Evolutionary conservation across 345 rosid genomes (phyloP).

Genomic region (Euphorbia peplus): DNA sequence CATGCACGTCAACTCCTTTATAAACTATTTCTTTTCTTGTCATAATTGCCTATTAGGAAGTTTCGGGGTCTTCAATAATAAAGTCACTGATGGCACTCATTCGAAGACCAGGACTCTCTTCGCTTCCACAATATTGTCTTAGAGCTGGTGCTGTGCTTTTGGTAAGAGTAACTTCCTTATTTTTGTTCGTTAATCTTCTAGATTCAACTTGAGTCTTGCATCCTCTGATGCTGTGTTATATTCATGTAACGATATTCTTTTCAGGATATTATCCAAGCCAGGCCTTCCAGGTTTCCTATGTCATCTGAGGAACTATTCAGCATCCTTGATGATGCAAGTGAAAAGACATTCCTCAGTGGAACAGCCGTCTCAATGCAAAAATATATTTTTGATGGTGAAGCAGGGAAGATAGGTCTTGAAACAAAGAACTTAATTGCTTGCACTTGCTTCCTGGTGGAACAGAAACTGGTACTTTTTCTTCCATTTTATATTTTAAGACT

Average conservation of each 20-base stretch:
- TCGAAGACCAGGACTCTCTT: constrained; percentile 60
- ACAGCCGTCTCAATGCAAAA: constrained; percentile 72
- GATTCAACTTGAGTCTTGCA: neutral
- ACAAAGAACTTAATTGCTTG: constrained; percentile 80
- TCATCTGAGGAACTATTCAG: constrained; percentile 71
- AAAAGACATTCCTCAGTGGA: constrained; percentile 73
- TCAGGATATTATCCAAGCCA: constrained; percentile 79
- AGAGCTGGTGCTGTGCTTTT: constrained; percentile 81
- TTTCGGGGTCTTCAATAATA: constrained; percentile 60
- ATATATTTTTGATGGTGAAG: constrained; percentile 86
- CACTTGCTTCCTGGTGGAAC: constrained; percentile 83
- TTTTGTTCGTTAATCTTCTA: constrained; percentile 9
- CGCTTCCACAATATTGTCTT: constrained; percentile 65
- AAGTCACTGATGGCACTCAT: constrained; percentile 55
- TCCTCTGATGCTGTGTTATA: neutral
- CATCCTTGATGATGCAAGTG: constrained; percentile 96
- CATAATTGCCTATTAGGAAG: constrained; percentile 45
- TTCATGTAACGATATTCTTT: constrained; percentile 20
- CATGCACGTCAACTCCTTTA: neutral
- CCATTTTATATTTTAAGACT: constrained; percentile 1
- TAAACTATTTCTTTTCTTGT: neutral
- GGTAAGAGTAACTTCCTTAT: constrained; percentile 42
- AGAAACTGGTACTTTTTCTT: constrained; percentile 57
- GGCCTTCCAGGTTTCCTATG: constrained; percentile 64
- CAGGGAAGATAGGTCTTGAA: constrained; percentile 74